phyloP scores from a whole-genome alignment of 108 stramenopile species.

The Fistulifera pelliculosa region DNA sequence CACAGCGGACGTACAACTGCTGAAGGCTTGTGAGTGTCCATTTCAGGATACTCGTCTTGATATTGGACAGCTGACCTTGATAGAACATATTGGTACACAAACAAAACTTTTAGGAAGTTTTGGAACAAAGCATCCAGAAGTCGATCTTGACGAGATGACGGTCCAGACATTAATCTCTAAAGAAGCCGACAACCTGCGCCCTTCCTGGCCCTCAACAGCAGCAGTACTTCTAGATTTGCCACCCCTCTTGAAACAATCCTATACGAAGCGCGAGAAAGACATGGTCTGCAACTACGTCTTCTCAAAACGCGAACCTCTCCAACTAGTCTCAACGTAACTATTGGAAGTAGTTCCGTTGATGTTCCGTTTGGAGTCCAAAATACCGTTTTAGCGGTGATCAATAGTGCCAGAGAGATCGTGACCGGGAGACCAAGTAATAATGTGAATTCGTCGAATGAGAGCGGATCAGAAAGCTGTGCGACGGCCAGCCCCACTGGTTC shows the following conservation, averaged over 20 bases:
- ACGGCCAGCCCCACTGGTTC: background rate
- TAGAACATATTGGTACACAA: conserved; percentile 42
- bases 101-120: conserved; percentile 23
- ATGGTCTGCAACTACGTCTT: conserved; percentile 29
- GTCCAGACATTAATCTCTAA: conserved; percentile 2
- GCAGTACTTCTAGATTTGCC: conserved; percentile 45
- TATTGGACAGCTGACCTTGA: conserved; percentile 31
- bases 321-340: conserved; percentile 14
- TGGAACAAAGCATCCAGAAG: conserved; percentile 9
- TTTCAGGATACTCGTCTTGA: conserved; percentile 45
- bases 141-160: conserved; percentile 7
- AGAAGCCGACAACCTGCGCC: conserved; percentile 2
- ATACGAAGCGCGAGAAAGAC: conserved; percentile 20
- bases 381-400: background rate
- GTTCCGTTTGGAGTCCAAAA: conserved; percentile 14
- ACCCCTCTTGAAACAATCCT: conserved; percentile 31
- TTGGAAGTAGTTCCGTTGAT: conserved; percentile 21
- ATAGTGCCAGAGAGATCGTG: conserved; percentile 8
- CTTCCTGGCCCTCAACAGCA: conserved; percentile 59
- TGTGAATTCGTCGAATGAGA: background rate
- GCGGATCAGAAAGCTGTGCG: background rate
- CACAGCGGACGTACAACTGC: conserved; percentile 39
- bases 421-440: background rate
- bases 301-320: background rate
- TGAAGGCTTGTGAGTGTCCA: conserved; percentile 27